These are phyloP conservation scores for Zea luxurians DNA, from an alignment of 176 grass and related monocot species.

Conservation along the genomic window DNA sequence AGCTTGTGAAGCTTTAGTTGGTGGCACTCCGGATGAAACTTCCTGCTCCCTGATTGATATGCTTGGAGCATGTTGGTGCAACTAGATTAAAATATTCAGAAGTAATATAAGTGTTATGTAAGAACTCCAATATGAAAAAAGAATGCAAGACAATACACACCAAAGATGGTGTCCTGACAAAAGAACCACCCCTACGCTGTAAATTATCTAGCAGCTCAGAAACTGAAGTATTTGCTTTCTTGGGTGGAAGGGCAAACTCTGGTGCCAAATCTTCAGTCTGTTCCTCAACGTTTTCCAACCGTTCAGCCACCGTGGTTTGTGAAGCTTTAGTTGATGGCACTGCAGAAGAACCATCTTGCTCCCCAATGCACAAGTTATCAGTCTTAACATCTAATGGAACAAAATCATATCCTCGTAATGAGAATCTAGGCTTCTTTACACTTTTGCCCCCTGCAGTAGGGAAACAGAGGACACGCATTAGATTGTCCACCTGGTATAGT, in stretches of 20 bases:
- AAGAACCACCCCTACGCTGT: slow-evolving; percentile 50
- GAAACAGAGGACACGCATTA: slow-evolving; percentile 27
- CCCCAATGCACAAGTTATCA: slow-evolving; percentile 31
- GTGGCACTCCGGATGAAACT: slow-evolving; percentile 32
- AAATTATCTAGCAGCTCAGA: slow-evolving; percentile 80
- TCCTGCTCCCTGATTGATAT: background rate
- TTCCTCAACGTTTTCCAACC: slow-evolving; percentile 51
- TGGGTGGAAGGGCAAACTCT: slow-evolving; percentile 42
- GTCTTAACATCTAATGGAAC: slow-evolving; percentile 34
- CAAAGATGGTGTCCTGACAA: slow-evolving; percentile 46
- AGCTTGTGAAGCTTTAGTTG: slow-evolving; percentile 36
- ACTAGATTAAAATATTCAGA: slow-evolving; percentile 40
- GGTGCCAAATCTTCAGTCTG: slow-evolving; percentile 46
- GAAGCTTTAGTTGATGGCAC: slow-evolving; percentile 35
- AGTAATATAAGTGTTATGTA: slow-evolving; percentile 20
- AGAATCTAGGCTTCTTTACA: slow-evolving; percentile 62
- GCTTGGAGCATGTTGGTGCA: slow-evolving; percentile 26
- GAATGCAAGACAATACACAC: slow-evolving; percentile 37
- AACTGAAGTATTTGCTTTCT: slow-evolving; percentile 56
- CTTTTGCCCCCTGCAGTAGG: slow-evolving; percentile 45
- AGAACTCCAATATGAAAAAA: slow-evolving; percentile 32
- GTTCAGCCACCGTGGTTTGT: slow-evolving; percentile 40
- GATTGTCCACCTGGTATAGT: background rate
- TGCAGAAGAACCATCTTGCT: slow-evolving; percentile 33
- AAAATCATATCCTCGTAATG: slow-evolving; percentile 41